Base-by-base conservation (phyloP, 305 asterid genomes). In the Fraxinus latifolia region DNA sequence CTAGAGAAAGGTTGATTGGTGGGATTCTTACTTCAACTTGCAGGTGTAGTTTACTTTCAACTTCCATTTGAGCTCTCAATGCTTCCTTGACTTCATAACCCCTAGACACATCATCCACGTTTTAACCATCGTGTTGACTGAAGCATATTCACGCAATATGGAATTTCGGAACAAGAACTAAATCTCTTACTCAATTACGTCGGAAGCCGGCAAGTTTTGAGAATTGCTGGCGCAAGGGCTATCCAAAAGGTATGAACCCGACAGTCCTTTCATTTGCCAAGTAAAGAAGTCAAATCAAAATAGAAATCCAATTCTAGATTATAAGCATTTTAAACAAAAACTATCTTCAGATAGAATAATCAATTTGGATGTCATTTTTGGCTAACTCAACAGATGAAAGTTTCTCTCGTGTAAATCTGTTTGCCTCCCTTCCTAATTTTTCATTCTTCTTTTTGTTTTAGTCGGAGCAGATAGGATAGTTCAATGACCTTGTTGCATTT, bases 51-150 rank as follows among this genome's bases (percentile, higher is more conserved):
- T 94, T 90, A 87, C 96, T 94, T 82, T 94, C 95, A 82, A 92
- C 96, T 89, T 91, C 98, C 98, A 94, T 94, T 81, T 94, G 98
- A 71, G 93, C 97, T 92, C 97, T 89, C 83, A 94, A 83, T 65
- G 98, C 98, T 90, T 94, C 98, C 89, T 92, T 94, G 32, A 92
- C 98, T 89, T 88, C 95, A 83, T 89, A 89, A 77, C 97, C 91
- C 90, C 92, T 89, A 78, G 3, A 60, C 81, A 84, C 76, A 74
- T 77, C 80, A 76, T 53, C 12, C 77, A 65, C 39, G 11, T 34
- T 77, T 77, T 67, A 25, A 29, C 33, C 21, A 33, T 6, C 27
- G 42, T 73, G 33, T 19, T 4, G 17, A 55, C 37, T 27, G 74
- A 50, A 70, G 79, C 60, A 77, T 11, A 55, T 32, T 1, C 8